phyloP scores from a whole-genome alignment of 2,329 filamentous ascomycete species.

The Hypomyces perniciosus region DNA sequence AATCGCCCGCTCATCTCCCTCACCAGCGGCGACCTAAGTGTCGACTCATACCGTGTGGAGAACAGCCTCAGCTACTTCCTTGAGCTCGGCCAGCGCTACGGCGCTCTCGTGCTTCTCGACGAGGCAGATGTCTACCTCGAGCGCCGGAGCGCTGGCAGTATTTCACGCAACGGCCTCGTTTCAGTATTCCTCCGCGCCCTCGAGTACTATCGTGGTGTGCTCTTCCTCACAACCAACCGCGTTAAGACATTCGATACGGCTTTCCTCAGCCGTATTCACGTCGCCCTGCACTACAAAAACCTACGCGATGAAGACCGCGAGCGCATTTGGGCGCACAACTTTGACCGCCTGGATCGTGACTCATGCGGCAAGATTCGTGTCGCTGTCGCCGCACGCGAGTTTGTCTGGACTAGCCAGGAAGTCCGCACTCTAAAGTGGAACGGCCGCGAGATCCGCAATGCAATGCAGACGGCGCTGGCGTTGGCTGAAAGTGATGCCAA shows the following conservation, averaged over 20 bases:
- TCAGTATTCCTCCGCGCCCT: conserved; percentile 45
- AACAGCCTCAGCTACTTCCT: conserved; percentile 42
- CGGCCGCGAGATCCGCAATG: conserved; percentile 37
- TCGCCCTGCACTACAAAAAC: conserved; percentile 40
- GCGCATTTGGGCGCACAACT: conserved; percentile 40
- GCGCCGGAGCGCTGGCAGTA: conserved; percentile 38
- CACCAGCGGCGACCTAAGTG: conserved; percentile 43
- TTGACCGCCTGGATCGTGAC: conserved; percentile 40
- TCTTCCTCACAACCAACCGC: conserved; percentile 47
- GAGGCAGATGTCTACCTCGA: conserved; percentile 58
- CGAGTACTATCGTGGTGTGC: conserved; percentile 45
- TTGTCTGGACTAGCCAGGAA: conserved; percentile 31
- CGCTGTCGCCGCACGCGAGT: conserved; percentile 33
- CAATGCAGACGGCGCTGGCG: conserved; percentile 40
- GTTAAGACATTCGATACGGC: conserved; percentile 42
- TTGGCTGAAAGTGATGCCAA: conserved; percentile 37
- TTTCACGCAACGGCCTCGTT: conserved; percentile 42
- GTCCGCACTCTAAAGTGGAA: conserved; percentile 36
- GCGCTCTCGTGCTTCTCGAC: conserved; percentile 49
- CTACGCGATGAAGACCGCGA: conserved; percentile 37
- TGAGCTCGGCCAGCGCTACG: conserved; percentile 42
- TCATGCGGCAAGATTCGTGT: conserved; percentile 32
- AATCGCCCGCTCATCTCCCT: conserved; percentile 46
- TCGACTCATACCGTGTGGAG: conserved; percentile 34
- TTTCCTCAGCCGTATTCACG: conserved; percentile 45